Evolutionary conservation across 805 yeast species (phyloP), one percentile per base, ranked within the genome.

Genomic region (Candida alai): DNA sequence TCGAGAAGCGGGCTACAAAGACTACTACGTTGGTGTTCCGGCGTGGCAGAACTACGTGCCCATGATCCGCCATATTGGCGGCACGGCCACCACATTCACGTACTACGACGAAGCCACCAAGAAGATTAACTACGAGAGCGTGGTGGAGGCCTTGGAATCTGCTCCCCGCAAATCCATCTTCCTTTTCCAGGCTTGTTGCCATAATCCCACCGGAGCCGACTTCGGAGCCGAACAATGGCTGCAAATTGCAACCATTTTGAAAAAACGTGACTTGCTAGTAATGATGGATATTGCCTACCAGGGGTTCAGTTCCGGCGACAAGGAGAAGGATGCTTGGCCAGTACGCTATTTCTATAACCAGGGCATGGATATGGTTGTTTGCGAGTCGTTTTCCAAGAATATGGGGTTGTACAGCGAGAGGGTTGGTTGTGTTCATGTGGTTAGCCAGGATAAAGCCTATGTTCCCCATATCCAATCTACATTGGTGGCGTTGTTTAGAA

Each of bases 261-360:
- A 57, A 36, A 28, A 36, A 19, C 49, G 49, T 19, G 41, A 52
- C 14, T 41, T 62, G 32, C 50, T 58, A 31, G 54, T 60, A 3
- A 36, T 65, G 22, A 56, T 65, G 32, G 72, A 65, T 49, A 58
- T 54, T 29, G 70, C 72, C 2, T 65, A 65, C 52, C 68, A 61
- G 43, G 72, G 72, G 1, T 63, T 64, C 40, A 52, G 65, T 19
- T 46, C 57, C 20, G 72, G 97, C 33, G 76, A 82, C 47, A 70
- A 84, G 45, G 81, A 74, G 41, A 70, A 73, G 41, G 72, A 65
- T 42, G 67, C 69, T 1, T 64, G 62, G 60, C 55, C 62, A 10
- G 44, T 65, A n/a, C 47, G 68, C 42, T 49, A 58, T 42, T 56
- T 64, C 21, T 51, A 51, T 44, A 47, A 44, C 8, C 47, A 45